phyloP scores from a whole-genome alignment of 2,329 filamentous ascomycete genomes.

The Aspergillus eucalypticola region DNA sequence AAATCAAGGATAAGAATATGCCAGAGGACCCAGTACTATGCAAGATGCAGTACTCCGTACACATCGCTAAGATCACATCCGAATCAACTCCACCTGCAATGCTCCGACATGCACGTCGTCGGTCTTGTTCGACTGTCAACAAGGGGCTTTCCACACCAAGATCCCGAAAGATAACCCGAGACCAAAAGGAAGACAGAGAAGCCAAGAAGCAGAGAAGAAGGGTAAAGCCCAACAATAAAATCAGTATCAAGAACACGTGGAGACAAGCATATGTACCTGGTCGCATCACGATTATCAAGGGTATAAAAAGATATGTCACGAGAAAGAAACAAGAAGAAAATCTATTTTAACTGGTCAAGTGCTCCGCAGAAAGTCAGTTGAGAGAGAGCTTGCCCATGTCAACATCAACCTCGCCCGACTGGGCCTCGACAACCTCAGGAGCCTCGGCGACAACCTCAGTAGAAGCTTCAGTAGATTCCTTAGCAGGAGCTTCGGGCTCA shows the following conservation, averaged over 20 bases:
- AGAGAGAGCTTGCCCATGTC: conserved; percentile 29
- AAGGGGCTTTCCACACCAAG: conserved; percentile 7
- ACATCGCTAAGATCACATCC: conserved; percentile 12
- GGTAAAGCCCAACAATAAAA: conserved; percentile 10
- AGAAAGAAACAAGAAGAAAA: conserved; percentile 16
- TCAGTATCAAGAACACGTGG: conserved; percentile 5
- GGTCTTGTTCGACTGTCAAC: conserved; percentile 10
- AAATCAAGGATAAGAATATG: background rate
- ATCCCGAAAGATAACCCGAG: background rate
- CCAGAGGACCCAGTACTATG: conserved; percentile 9
- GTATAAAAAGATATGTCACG: conserved; percentile 22
- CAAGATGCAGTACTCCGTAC: conserved; percentile 12
- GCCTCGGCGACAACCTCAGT: conserved; percentile 6
- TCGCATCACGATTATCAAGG: conserved; percentile 18
- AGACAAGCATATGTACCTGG: conserved; percentile 8
- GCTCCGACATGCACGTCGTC: conserved; percentile 12
- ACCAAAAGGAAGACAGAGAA: background rate
- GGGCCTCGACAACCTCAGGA: conserved; percentile 40
- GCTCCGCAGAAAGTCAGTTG: conserved; percentile 17
- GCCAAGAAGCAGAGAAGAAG: conserved; percentile 1
- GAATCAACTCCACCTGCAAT: conserved; percentile 15
- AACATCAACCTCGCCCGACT: conserved; percentile 25
- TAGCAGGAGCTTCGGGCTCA: too few relatives aligned
- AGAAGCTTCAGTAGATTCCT: conserved; percentile 10
- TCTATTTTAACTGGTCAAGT: conserved; percentile 7